These are phyloP conservation scores for Cryphonectria nitschkei DNA, from an alignment of 2,329 filamentous ascomycete species.

Conservation along the genomic window DNA sequence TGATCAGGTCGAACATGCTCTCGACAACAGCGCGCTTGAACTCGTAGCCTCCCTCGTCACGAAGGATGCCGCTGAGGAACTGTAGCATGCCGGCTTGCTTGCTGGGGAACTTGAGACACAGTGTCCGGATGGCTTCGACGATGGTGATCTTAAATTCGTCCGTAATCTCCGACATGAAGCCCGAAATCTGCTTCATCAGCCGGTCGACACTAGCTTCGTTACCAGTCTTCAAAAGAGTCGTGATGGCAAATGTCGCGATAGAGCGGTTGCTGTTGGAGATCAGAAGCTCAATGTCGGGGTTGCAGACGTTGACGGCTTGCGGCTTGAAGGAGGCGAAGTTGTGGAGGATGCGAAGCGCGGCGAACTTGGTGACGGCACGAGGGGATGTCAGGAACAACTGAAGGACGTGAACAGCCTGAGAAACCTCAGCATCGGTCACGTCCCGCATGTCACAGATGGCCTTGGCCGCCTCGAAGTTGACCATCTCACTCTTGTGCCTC, in stretches of 20 bases:
- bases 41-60: conserved; percentile 96
- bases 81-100: conserved; percentile 98
- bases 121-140: conserved; percentile 93
- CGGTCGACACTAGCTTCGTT: conserved; percentile 97
- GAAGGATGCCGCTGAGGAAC: conserved; percentile 94
- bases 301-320: conserved; percentile 87
- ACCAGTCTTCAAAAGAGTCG: conserved; percentile 95
- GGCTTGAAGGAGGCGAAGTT: conserved; percentile 97
- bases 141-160: conserved; percentile 99
- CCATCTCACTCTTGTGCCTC: conserved; percentile 98
- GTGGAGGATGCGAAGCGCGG: conserved; percentile 93
- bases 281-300: conserved; percentile 94
- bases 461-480: conserved; percentile 99
- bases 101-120: conserved; percentile 96
- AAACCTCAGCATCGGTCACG: conserved; percentile 87
- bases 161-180: conserved; percentile 98
- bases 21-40: conserved; percentile 98
- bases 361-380: conserved; percentile 94
- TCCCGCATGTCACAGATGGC: conserved; percentile 95
- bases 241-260: conserved; percentile 97
- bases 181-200: conserved; percentile 97
- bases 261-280: conserved; percentile 97
- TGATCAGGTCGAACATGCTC: conserved; percentile 99
- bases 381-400: conserved; percentile 97
- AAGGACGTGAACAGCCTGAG: conserved; percentile 90